A percentile compares a stretch with the other conserved stretches of the same genome.
These are phyloP conservation scores for Russula earlei DNA, from an alignment of 768 basidiomycete species.

Conservation along the genomic window DNA sequence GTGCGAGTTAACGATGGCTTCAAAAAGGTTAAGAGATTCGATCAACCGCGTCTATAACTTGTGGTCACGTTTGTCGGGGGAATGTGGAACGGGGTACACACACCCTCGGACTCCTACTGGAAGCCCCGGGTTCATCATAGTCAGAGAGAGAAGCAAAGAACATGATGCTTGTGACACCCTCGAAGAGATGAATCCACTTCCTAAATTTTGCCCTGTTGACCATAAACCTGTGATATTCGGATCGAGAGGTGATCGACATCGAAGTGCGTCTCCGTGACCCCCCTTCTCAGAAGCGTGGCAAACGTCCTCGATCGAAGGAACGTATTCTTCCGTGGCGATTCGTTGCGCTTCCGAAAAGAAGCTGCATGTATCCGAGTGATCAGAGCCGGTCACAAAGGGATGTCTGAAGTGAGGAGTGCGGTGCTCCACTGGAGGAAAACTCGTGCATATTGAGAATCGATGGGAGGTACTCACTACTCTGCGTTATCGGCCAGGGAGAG, in stretches of 20 bases:
- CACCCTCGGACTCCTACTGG: background rate
- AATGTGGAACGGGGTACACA: slow-evolving; percentile 1
- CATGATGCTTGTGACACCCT: slow-evolving; percentile 59
- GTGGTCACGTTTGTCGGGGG: background rate
- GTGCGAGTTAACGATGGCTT: slow-evolving; percentile 42
- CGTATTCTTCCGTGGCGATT: slow-evolving; percentile 68
- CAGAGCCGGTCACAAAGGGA: too few species aligned
- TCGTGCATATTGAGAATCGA: background rate
- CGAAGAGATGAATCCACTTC: slow-evolving; percentile 47
- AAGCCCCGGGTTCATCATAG: slow-evolving; percentile 50
- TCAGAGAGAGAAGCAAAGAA: slow-evolving; percentile 66
- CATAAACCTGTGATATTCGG: slow-evolving; percentile 65
- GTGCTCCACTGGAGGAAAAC: background rate
- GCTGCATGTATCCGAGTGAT: slow-evolving; percentile 29
- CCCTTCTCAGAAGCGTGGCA: slow-evolving; percentile 69
- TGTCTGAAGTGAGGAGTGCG: background rate
- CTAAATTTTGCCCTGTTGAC: slow-evolving; percentile 38
- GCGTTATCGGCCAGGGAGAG: background rate
- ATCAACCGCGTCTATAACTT: slow-evolving; percentile 34
- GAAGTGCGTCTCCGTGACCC: slow-evolving; percentile 76
- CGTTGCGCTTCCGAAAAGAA: slow-evolving; percentile 80
- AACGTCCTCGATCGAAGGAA: slow-evolving; percentile 78
- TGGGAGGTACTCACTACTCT: slow-evolving; percentile 1
- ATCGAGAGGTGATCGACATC: slow-evolving; percentile 29
- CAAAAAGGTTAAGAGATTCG: slow-evolving; percentile 42